Percentiles rank a stretch among this genome's conserved stretches.
These are phyloP conservation scores for Dictyostelium brefeldianum DNA, from an alignment of 78 protist species.

Conservation along the genomic window DNA sequence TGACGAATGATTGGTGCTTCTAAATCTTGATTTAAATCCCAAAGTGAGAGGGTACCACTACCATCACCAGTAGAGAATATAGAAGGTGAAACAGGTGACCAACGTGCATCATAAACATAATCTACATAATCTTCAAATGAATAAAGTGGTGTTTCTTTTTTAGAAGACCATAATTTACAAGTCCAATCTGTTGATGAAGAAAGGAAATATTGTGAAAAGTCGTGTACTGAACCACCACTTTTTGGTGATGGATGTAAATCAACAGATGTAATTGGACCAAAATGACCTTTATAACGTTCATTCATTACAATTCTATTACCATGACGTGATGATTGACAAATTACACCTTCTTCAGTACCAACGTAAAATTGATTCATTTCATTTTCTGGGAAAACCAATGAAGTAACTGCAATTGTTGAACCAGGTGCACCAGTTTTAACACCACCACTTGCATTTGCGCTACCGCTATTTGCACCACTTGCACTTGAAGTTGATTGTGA, in stretches of 20 bases:
- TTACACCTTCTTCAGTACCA: conserved; percentile 90
- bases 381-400: conserved; percentile 75
- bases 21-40: conserved; percentile 79
- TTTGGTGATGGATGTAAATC: conserved; percentile 84
- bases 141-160: conserved; percentile 66
- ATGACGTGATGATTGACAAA: conserved; percentile 75
- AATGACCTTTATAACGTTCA: conserved; percentile 78
- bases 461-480: neutral
- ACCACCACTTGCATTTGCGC: neutral
- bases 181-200: conserved; percentile 91
- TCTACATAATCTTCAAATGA: conserved; percentile 89
- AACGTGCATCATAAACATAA: conserved; percentile 87
- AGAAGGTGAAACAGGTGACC: conserved; percentile 93
- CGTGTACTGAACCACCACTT: conserved; percentile 7
- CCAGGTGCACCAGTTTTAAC: neutral
- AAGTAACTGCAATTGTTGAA: conserved; percentile 39
- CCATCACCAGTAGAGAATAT: conserved; percentile 91
- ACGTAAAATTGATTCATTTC: conserved; percentile 83
- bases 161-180: conserved; percentile 84
- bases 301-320: conserved; percentile 63
- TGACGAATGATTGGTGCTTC: conserved; percentile 64
- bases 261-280: conserved; percentile 87
- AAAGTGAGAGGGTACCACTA: conserved; percentile 75
- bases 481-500: neutral
- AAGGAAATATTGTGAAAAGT: conserved; percentile 82